These are phyloP conservation scores for Acanthamoeba culbertsoni DNA, from an alignment of 208 protist genomes.

Conservation along the genomic window DNA sequence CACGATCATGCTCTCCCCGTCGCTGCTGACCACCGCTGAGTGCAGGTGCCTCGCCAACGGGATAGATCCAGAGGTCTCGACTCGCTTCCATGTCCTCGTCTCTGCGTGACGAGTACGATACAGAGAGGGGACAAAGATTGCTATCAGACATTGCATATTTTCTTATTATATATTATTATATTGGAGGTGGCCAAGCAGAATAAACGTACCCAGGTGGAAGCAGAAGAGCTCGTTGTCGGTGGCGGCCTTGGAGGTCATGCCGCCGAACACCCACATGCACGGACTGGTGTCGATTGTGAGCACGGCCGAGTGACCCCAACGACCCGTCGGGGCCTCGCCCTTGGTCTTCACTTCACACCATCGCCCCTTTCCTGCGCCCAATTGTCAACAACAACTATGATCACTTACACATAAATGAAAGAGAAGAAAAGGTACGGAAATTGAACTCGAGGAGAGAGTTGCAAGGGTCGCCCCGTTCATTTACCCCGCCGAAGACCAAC, in stretches of 20 bases:
- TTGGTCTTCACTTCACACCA: constrained; percentile 18
- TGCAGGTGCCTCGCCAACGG: background rate
- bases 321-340: background rate
- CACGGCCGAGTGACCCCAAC: constrained; percentile 18
- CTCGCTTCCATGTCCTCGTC: background rate
- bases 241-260: background rate
- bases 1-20: background rate
- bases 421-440: background rate
- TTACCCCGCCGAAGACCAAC: constrained; percentile 23
- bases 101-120: background rate
- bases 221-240: background rate
- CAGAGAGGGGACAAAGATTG: too few relatives aligned
- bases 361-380: background rate
- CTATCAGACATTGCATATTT: too few relatives aligned
- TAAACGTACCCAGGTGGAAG: background rate
- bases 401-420: background rate
- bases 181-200: too few relatives aligned
- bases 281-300: background rate
- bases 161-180: background rate
- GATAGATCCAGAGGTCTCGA: background rate
- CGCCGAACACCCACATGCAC: constrained; percentile 30
- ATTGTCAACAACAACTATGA: background rate
- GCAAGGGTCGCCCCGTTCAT: background rate
- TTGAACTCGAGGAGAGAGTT: background rate
- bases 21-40: background rate